Base-by-base conservation (phyloP, 176 grass and related monocot species). In the Lolium rigidum region DNA sequence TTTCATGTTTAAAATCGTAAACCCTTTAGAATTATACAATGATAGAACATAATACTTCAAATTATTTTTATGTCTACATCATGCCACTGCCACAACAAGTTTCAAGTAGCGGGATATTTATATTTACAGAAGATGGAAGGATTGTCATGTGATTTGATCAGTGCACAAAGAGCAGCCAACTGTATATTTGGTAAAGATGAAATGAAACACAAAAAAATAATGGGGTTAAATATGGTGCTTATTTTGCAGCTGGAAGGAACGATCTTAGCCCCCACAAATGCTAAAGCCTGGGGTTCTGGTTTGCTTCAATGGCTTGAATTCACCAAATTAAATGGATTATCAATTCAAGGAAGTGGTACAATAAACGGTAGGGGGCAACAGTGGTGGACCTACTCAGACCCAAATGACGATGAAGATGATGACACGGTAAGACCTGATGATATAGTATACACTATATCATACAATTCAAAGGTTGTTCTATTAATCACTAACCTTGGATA, bases 301-400 rank as follows among this genome's bases (percentile, higher is more conserved):
- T 83, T 94, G 77, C 90, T 99, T 82, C 94, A 95, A 81, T 96
- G 97, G 97, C 83, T 99, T 24, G 92, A 96, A 84, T 99, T 99
- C 77, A 96, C 97, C 51, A 99, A 99, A 87, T 55, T 99, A 85
- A 89, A 55, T 81, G 97, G 97, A 83, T 87, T 99, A 86, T 76
- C 87, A 73, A 99, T 99, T 88, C 88, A 81, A 93, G 97, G 97
- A 64, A 93, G 80, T 37, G 97, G 97, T 64, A 84, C 86, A 6
- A 96, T 99, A 84, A 95, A 99, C 57, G 92, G 97, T 26, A 90
- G 88, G 80, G 97, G 97, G 70, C 93, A 88, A 63, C 59, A 88
- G 37, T 99, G 97, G 97, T 99, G 94, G 97, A 91, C 97, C 35
- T 77, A 86, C 77, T 81, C 86, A 48, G 83, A 90, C 28, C 81